Conservation (phyloP, 1,139 yeast genomes). For the Blastobotrys ciferrii region DNA sequence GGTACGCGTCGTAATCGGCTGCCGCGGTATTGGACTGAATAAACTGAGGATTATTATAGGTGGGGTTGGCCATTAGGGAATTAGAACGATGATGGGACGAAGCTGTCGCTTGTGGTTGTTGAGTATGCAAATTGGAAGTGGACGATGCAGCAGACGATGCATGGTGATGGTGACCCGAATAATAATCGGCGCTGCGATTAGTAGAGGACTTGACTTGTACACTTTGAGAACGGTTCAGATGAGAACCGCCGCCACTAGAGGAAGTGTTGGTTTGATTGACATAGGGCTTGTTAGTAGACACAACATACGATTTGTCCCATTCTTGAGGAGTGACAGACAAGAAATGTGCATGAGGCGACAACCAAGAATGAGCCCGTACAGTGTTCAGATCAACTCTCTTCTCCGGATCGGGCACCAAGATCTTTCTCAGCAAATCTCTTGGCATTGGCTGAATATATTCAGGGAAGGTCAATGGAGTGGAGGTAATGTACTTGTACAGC, state of each 20-base stretch:
- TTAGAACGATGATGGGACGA: slow-evolving; percentile 18
- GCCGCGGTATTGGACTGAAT: slow-evolving; percentile 4
- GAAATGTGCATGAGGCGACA: slow-evolving; percentile 75
- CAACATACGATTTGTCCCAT: slow-evolving; percentile 58
- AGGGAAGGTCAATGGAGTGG: slow-evolving; percentile 90
- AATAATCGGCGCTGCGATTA: slow-evolving; percentile 3
- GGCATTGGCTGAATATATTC: slow-evolving; percentile 91
- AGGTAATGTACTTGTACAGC: slow-evolving; percentile 85
- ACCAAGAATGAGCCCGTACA: slow-evolving; percentile 83
- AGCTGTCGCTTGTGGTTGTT: slow-evolving; percentile 4
- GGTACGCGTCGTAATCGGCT: slow-evolving; percentile 18
- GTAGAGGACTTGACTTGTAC: slow-evolving; percentile 26
- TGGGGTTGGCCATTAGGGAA: slow-evolving; percentile 14
- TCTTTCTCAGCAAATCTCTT: slow-evolving; percentile 81
- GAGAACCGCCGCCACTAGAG: slow-evolving; percentile 10
- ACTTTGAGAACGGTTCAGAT: slow-evolving; percentile 26
- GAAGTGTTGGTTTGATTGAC: slow-evolving; percentile 12
- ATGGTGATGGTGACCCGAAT: slow-evolving; percentile 6
- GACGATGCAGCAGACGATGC: slow-evolving; percentile 11
- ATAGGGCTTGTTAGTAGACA: slow-evolving; percentile 16
- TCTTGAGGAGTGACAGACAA: slow-evolving; percentile 81
- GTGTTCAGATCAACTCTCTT: slow-evolving; percentile 67
- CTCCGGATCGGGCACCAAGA: slow-evolving; percentile 83
- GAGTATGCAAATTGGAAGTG: slow-evolving; percentile 11
- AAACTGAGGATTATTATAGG: slow-evolving; percentile 1